A percentile compares a stretch with the other conserved stretches of the same genome.
Conservation (phyloP, 176 grass and related monocot genomes). For the Avena insularis region DNA sequence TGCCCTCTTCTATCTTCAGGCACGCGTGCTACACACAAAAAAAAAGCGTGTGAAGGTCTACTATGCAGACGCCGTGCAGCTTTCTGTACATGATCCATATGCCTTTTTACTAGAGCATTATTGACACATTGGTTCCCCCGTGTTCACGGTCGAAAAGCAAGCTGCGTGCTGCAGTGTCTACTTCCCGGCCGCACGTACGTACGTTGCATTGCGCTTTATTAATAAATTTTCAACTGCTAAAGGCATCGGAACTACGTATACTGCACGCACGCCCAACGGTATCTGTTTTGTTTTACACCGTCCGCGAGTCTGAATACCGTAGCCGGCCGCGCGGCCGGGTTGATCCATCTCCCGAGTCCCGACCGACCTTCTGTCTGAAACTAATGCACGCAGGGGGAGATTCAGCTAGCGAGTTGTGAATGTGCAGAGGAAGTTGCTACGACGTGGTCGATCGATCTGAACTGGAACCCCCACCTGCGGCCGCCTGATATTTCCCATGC, state of each 20-base stretch:
- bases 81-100: background rate
- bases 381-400: too few species aligned
- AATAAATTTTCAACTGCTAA: background rate
- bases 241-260: background rate
- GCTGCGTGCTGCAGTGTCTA: background rate
- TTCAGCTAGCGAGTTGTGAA: too few species aligned
- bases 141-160: background rate
- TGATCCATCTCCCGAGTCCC: too few species aligned
- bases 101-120: background rate
- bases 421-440: too few species aligned
- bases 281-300: slow-evolving; percentile 53
- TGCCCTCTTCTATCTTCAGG: slow-evolving; percentile 30
- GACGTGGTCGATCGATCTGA: background rate
- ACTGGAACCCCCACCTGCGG: background rate
- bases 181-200: background rate
- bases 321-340: background rate
- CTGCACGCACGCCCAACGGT: slow-evolving; percentile 1
- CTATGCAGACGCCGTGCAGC: background rate
- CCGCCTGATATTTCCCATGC: background rate
- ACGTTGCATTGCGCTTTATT: background rate
- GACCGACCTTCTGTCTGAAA: too few species aligned
- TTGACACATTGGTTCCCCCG: background rate
- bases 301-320: slow-evolving; percentile 1
- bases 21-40: slow-evolving; percentile 40
- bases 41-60: background rate